These are phyloP conservation scores for Colletotrichum musicola DNA, from an alignment of 2,329 filamentous ascomycete species.

Conservation along the genomic window DNA sequence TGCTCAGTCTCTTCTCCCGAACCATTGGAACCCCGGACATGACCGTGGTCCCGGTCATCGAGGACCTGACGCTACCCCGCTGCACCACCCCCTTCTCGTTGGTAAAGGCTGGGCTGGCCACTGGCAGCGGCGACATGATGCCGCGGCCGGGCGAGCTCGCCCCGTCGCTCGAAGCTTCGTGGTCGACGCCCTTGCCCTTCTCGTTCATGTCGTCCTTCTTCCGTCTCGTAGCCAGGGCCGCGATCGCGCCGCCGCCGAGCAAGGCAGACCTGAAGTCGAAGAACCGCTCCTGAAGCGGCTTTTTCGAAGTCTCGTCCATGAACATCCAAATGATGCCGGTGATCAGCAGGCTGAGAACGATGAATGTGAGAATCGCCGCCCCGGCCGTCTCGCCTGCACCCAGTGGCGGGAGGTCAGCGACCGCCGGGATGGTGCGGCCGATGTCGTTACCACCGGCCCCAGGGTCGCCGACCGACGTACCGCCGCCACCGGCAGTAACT, in stretches of 20 bases:
- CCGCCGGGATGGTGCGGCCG: conserved; percentile 50
- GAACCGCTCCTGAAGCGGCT: conserved; percentile 48
- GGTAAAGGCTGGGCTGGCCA: not conserved
- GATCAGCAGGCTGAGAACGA: conserved; percentile 67
- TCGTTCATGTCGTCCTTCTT: conserved; percentile 31
- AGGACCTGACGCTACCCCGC: conserved; percentile 20
- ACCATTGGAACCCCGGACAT: conserved; percentile 21
- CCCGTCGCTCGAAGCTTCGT: conserved; percentile 27
- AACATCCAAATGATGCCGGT: conserved; percentile 64
- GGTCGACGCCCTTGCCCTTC: conserved; percentile 36
- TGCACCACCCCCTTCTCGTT: conserved; percentile 1
- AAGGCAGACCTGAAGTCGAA: conserved; percentile 42
- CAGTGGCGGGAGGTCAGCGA: conserved; percentile 49
- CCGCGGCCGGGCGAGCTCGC: conserved; percentile 15
- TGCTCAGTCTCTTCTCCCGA: conserved; percentile 33
- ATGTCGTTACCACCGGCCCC: conserved; percentile 61
- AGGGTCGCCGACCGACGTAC: conserved; percentile 65
- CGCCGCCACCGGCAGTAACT: conserved; percentile 66
- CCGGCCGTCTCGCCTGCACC: conserved; percentile 73
- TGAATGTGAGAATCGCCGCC: conserved; percentile 73
- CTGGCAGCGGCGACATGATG: conserved; percentile 5
- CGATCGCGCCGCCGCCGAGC: conserved; percentile 21
- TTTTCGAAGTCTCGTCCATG: conserved; percentile 59
- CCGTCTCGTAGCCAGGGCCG: conserved; percentile 11
- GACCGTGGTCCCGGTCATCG: conserved; percentile 24